These are phyloP conservation scores for Aspergillaceae sp. DNA, from an alignment of 2,329 filamentous ascomycete genomes.

Conservation along the genomic window DNA sequence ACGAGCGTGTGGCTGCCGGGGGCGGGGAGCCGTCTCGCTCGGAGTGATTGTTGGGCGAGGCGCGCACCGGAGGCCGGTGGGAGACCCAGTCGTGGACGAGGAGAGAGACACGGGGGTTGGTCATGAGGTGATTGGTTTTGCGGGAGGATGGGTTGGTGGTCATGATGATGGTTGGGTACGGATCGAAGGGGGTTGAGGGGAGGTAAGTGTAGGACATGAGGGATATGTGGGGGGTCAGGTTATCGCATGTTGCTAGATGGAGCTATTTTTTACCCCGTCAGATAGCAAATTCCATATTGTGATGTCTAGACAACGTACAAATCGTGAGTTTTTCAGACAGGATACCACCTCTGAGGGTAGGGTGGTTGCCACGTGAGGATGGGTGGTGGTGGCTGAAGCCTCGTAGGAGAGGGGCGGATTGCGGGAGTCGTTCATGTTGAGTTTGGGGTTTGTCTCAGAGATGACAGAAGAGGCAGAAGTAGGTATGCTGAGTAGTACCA, in stretches of 20 bases:
- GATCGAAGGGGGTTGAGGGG: constrained; percentile 60
- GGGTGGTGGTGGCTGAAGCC: constrained; percentile 62
- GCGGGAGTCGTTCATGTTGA: constrained; percentile 41
- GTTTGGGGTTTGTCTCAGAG: constrained; percentile 1
- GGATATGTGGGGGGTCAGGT: constrained; percentile 80
- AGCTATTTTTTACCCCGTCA: constrained; percentile 50
- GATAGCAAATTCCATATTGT: no score
- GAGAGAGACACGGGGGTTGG: constrained; percentile 80
- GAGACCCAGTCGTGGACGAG: constrained; percentile 99
- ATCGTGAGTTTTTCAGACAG: constrained; percentile 88
- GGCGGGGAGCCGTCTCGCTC: constrained; percentile 53
- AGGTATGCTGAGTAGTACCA: no score
- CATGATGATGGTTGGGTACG: constrained; percentile 83
- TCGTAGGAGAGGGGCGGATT: constrained; percentile 67
- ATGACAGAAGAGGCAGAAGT: not conserved
- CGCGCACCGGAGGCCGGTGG: constrained; percentile 72
- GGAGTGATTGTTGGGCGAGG: constrained; percentile 37
- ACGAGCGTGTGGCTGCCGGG: constrained; percentile 57
- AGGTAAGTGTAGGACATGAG: constrained; percentile 99
- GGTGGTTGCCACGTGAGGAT: constrained; percentile 59
- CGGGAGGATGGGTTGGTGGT: constrained; percentile 69
- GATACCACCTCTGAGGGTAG: constrained; percentile 79
- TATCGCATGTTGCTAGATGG: constrained; percentile 82
- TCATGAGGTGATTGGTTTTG: constrained; percentile 66
- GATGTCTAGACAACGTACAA: constrained; percentile 50